phyloP scores from a whole-genome alignment of 805 yeast species.

The Yarrowia phangngaensis region DNA sequence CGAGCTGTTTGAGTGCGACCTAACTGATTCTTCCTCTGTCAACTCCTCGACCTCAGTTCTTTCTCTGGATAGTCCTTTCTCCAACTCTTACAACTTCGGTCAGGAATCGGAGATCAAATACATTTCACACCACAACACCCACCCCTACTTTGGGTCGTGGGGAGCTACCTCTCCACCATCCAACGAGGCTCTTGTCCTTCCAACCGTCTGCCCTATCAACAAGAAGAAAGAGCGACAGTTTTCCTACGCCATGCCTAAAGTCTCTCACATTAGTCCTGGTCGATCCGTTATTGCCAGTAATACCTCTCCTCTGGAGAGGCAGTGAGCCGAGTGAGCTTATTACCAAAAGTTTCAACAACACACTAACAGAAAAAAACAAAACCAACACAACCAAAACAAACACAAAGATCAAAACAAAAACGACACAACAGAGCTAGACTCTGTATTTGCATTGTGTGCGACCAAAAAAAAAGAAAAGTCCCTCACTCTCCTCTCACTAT shows the following conservation, averaged over 20 bases:
- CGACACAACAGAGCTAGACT: constrained; percentile 22
- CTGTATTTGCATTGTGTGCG: constrained; percentile 20
- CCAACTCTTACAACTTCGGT: constrained; percentile 16
- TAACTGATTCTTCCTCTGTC: constrained; percentile 23
- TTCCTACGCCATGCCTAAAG: constrained; percentile 26
- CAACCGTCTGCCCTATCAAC: constrained; percentile 19
- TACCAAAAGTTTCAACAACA: not conserved
- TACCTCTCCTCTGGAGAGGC: constrained; percentile 26
- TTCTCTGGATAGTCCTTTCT: constrained; percentile 19
- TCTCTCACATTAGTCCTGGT: constrained; percentile 18
- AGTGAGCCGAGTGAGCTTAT: constrained; percentile 13
- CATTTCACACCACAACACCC: constrained; percentile 20
- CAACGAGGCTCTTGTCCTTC: constrained; percentile 24
- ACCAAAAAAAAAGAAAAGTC: constrained; percentile 1
- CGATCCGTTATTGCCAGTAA: constrained; percentile 18
- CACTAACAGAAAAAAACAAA: not conserved
- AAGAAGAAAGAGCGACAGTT: constrained; percentile 27
- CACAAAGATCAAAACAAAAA: not conserved
- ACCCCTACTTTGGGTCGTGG: constrained; percentile 26
- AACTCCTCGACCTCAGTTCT: constrained; percentile 12
- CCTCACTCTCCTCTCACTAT: constrained; percentile 26
- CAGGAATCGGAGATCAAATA: constrained; percentile 24
- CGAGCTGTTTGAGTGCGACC: constrained; percentile 27
- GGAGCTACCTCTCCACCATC: constrained; percentile 15
- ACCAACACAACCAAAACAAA: constrained; percentile 2